Evolutionary conservation across 106 monocot genomes (phyloP), one percentile per base, ranked within the genome.

Genomic region (Cymbidium sinense): DNA sequence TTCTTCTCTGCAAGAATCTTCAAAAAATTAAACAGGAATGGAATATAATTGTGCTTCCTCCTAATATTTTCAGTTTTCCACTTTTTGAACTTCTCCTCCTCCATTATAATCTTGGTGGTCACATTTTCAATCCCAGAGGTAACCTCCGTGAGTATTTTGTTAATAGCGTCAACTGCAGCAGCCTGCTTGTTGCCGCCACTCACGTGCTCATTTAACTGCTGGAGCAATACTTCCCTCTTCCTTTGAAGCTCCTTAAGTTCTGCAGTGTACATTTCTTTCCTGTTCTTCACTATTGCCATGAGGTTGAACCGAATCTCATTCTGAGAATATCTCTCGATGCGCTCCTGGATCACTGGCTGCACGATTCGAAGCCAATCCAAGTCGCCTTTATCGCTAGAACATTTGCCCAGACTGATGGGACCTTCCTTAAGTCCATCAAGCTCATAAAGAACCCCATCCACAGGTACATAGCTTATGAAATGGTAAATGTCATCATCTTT

Each of bases 31-130:
- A 98, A 98, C 28, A 98, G 73, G 82, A 98, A 98, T 0, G 98
- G 98, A 30, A 94, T 94, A 79, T 98, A 98, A 70, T 98, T 94
- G 83, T 98, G 98, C 83, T 98, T 98, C 86, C 98, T 92, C 54
- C 98, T 77, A 9, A 94, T 92, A 34, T 94, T 98, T 33, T 98
- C 98, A 0, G 88, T 94, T 74, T 79, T 98, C 98, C 98, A 98
- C 76, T 98, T 98, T 78, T 89, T 94, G 79, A 94, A 94, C 83
- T 98, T 98, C 75, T 98, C 98, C 76, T 98, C 98, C 74, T 98
- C 98, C 90, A 94, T 90, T 33, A 98, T 72, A 39, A 98, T 94
- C 87, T 90, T 92, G 81, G 94, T 90, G 1, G 87, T 90, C 27
- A 85, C 88, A 20, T 44, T 81, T 75, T 92, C 98, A 19, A 94